phyloP scores from a whole-genome alignment of 1,284 basidiomycete genomes.

The Cutaneotrichosporon mucoides region DNA sequence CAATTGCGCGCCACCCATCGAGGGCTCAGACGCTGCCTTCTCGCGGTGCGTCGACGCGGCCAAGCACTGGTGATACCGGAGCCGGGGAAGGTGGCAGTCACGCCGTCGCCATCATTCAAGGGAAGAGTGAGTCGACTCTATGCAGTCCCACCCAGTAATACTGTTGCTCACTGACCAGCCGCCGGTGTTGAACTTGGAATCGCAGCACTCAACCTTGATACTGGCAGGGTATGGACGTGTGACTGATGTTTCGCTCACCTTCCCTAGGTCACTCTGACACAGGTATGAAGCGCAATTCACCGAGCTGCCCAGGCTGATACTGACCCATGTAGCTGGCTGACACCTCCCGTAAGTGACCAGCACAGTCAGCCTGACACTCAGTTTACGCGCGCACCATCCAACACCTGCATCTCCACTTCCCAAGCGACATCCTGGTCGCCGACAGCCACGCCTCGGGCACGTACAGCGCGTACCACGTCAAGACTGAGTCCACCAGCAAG shows the following conservation, averaged over 20 bases:
- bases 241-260: no score
- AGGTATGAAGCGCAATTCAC: no score
- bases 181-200: conserved; percentile 70
- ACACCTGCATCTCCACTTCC: conserved; percentile 72
- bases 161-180: not conserved
- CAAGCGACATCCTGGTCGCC: conserved; percentile 65
- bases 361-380: conserved; percentile 3
- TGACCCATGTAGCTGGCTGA: not conserved
- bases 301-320: no score
- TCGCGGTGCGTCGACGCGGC: not conserved
- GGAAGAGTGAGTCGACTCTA: conserved; percentile 14
- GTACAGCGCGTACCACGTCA: not conserved
- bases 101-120: conserved; percentile 29
- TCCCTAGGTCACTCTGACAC: no score
- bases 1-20: no score
- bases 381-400: conserved; percentile 82
- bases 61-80: conserved; percentile 1
- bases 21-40: not conserved
- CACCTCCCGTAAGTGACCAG: not conserved
- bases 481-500: conserved; percentile 32
- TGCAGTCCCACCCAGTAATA: no score
- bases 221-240: conserved; percentile 57
- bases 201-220: conserved; percentile 74
- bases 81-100: conserved; percentile 17
- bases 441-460: no score